Conservation (phyloP, 805 yeast genomes). For the Suhomyces sp. region DNA sequence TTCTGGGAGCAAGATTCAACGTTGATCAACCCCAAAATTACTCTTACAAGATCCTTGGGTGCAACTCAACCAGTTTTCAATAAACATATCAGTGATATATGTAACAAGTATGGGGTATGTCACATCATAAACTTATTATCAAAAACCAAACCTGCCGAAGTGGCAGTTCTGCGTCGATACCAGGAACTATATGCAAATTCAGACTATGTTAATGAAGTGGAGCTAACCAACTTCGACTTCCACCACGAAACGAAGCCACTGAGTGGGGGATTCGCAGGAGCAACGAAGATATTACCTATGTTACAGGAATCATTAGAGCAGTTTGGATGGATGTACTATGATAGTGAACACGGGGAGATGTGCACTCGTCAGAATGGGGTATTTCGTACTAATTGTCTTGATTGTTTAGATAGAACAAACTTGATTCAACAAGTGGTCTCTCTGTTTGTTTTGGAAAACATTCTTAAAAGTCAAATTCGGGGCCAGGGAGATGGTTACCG, state of each 20-base stretch:
- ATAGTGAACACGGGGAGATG: conserved; percentile 50
- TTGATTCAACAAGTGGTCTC: conserved; percentile 84
- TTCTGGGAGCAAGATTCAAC: conserved; percentile 98
- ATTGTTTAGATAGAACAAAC: conserved; percentile 92
- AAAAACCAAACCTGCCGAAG: conserved; percentile 68
- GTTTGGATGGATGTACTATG: conserved; percentile 82
- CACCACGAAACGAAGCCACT: conserved; percentile 80
- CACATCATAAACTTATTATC: conserved; percentile 88
- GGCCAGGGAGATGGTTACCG: conserved; percentile 20
- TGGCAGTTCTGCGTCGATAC: conserved; percentile 66
- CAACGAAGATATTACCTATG: conserved; percentile 61
- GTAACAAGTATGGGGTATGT: conserved; percentile 78
- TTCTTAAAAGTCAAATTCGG: conserved; percentile 23
- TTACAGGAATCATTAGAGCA: conserved; percentile 65
- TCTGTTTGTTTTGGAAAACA: conserved; percentile 57
- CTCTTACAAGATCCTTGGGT: conserved; percentile 81
- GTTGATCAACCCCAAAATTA: conserved; percentile 84
- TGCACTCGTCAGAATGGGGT: conserved; percentile 83
- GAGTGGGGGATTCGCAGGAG: conserved; percentile 84
- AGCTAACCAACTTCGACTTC: conserved; percentile 84
- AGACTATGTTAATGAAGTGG: conserved; percentile 28
- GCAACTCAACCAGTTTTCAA: conserved; percentile 91
- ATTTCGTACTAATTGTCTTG: conserved; percentile 90
- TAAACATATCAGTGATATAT: conserved; percentile 69
- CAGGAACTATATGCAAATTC: conserved; percentile 47